A percentile compares a stretch with the other conserved stretches of the same genome.
These are phyloP conservation scores for Colletotrichum sp. DNA, from an alignment of 2,329 filamentous ascomycete genomes.

Conservation along the genomic window DNA sequence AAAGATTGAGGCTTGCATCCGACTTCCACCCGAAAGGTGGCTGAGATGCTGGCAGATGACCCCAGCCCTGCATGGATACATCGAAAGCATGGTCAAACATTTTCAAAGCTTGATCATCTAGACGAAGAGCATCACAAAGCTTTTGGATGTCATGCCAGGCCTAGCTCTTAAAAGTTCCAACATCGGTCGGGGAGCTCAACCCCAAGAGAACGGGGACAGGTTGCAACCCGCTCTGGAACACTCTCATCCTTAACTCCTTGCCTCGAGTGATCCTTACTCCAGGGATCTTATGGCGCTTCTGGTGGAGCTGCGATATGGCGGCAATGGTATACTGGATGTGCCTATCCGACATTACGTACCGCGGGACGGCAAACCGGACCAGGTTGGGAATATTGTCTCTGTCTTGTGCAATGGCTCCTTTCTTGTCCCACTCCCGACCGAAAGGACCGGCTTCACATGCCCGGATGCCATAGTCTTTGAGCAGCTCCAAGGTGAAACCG, in stretches of 20 bases:
- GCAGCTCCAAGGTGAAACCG: neutral
- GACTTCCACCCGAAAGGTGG: neutral
- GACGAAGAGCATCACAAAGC: neutral
- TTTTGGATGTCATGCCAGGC: neutral
- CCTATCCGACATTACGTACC: neutral
- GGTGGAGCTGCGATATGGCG: neutral
- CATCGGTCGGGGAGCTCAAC: neutral
- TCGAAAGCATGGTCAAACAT: neutral
- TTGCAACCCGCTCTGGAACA: neutral
- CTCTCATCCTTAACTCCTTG: neutral
- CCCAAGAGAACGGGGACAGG: neutral
- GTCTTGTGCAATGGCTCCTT: neutral
- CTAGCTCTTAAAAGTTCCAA: neutral
- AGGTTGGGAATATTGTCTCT: neutral
- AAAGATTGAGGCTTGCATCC: neutral
- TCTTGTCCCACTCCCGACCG: neutral
- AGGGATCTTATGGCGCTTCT: neutral
- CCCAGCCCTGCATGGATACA: neutral
- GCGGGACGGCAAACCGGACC: neutral
- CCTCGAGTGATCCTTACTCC: neutral
- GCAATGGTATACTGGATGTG: neutral
- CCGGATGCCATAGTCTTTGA: neutral
- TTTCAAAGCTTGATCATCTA: neutral
- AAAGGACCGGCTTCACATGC: neutral
- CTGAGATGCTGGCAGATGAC: neutral